A percentile compares a stretch with the other conserved stretches of the same genome.
phyloP scores from a whole-genome alignment of 352 stramenopile species.

The Pythium aquatile region DNA sequence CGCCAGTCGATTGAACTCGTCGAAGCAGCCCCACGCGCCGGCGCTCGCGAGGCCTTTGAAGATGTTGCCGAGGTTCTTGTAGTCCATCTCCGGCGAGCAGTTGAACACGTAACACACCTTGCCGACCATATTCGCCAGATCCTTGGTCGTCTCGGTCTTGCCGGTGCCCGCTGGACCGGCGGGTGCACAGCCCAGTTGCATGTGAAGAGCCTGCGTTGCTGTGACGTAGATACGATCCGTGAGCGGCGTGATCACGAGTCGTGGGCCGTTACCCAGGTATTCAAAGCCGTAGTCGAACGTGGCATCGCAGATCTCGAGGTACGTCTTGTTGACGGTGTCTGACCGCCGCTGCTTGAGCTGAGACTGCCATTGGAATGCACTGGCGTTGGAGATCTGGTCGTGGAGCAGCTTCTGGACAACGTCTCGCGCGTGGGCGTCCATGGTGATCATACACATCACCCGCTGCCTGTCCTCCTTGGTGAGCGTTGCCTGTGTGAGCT shows the following conservation, averaged over 20 bases:
- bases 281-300: constrained; percentile 95
- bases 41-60: constrained; percentile 94
- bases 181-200: constrained; percentile 95
- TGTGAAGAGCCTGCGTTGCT: constrained; percentile 92
- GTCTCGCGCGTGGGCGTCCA: constrained; percentile 91
- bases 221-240: constrained; percentile 96
- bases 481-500: constrained; percentile 83
- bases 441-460: constrained; percentile 95
- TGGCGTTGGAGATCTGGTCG: constrained; percentile 68
- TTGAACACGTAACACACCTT: constrained; percentile 96
- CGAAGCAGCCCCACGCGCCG: constrained; percentile 95
- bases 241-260: constrained; percentile 93
- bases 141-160: constrained; percentile 96
- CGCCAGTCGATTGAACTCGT: constrained; percentile 95
- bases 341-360: constrained; percentile 87
- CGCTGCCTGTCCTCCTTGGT: constrained; percentile 87
- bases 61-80: constrained; percentile 94
- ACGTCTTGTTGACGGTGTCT: constrained; percentile 48
- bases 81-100: constrained; percentile 96
- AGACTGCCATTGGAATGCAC: constrained; percentile 92
- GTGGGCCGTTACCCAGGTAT: constrained; percentile 92
- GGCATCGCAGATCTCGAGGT: constrained; percentile 90
- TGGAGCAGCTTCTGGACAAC: constrained; percentile 91
- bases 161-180: constrained; percentile 87
- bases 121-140: constrained; percentile 90